Evolutionary conservation across 495 filamentous ascomycete genomes (phyloP).

Genomic region (Halenospora varia): DNA sequence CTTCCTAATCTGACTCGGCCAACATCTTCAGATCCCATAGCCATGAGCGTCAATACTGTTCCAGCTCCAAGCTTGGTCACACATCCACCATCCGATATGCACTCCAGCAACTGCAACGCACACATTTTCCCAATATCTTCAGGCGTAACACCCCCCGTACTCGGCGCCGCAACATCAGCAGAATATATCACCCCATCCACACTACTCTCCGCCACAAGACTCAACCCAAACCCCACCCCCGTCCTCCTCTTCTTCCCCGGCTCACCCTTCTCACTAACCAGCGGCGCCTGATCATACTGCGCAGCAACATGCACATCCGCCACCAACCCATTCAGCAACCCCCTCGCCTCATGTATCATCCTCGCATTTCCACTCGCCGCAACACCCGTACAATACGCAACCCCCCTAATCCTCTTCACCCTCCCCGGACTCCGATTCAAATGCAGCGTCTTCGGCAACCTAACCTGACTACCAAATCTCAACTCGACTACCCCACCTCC

Average conservation of each 20-base stretch:
- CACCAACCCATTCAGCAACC: constrained; percentile 78
- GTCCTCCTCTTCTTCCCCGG: constrained; percentile 60
- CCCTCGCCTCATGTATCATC: constrained; percentile 88
- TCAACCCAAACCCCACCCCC: constrained; percentile 86
- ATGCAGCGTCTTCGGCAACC: constrained; percentile 91
- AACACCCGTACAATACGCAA: constrained; percentile 88
- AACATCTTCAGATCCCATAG: constrained; percentile 77
- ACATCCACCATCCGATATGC: constrained; percentile 77
- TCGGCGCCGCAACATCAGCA: constrained; percentile 79
- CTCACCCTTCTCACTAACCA: constrained; percentile 60
- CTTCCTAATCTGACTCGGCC: constrained; percentile 56
- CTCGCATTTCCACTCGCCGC: constrained; percentile 87
- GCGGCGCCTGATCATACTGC: constrained; percentile 67
- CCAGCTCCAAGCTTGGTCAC: constrained; percentile 62
- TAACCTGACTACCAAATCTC: constrained; percentile 84
- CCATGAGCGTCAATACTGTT: constrained; percentile 84
- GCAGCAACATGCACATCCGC: constrained; percentile 77
- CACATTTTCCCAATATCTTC: constrained; percentile 88
- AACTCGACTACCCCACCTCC: constrained; percentile 92
- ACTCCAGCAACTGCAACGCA: constrained; percentile 84
- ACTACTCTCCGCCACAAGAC: constrained; percentile 85
- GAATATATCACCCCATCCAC: constrained; percentile 75
- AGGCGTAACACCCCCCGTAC: constrained; percentile 73
- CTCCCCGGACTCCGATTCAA: constrained; percentile 73
- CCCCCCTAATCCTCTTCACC: constrained; percentile 85